Base-by-base conservation (phyloP, 2,329 filamentous ascomycete genomes). In the Helicocarpus griseus region DNA sequence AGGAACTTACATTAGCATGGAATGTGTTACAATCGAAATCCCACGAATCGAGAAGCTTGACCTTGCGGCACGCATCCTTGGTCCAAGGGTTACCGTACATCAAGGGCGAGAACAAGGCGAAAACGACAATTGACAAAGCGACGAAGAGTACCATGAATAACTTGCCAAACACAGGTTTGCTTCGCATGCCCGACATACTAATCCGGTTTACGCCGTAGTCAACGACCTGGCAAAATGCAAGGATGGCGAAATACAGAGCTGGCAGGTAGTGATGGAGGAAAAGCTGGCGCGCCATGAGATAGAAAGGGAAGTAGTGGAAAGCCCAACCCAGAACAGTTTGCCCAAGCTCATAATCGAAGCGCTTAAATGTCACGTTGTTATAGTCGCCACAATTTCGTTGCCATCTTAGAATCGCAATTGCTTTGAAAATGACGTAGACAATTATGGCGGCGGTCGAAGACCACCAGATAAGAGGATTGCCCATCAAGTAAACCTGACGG, bases 261-360 rank as follows among this genome's bases (percentile, higher is more conserved):
- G 93, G 93, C 71, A 98, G 93, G 71, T 98, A 98, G 73, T 98
- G 93, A 70, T 98, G 93, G 56, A 98, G 77, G 79, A 98, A 98
- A 33, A 98, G 83, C 72, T 98, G 93, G 61, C 93, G 89, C 66
- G 93, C 83, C 93, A 98, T 97, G 53, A 98, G 80, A 75, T 83
- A 98, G 76, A 98, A 98, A 9, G 93, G 93, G 77, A 98, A 97
- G 76, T 96, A 98, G 72, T 98, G 93, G 69, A 98, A 85, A 45
- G 87, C 89, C 93, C 93, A 98, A 59, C 87, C 93, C 7, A 98
- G 80, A 29, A 96, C 86, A 17, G 83, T 89, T 49, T 83, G 88
- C 55, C 93, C 93, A 54, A 97, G 82, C 71, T 98, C 93, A 65
- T 96, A 97, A 71, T 97, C 93, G 68, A 97, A 98, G 52, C 93